These are phyloP conservation scores for Beta macrorhiza DNA, from an alignment of 179 eudicot species.

Conservation along the genomic window DNA sequence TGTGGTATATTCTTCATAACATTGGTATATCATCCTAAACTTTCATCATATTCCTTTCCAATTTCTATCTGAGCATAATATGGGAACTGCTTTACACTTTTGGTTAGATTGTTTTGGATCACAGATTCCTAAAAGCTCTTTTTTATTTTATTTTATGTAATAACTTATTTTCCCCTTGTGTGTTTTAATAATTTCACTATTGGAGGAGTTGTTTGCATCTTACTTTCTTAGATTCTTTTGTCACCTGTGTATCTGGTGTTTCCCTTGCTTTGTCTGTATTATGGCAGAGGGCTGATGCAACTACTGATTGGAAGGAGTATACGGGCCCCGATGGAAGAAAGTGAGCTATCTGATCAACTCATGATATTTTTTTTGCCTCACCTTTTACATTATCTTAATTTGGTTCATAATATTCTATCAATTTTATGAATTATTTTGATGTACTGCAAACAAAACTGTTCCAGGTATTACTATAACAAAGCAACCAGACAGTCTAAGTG, in stretches of 20 bases:
- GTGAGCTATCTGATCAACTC: constrained; percentile 39
- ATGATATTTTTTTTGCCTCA: not conserved
- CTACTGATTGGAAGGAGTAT: constrained; percentile 91
- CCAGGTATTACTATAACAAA: constrained; percentile 82
- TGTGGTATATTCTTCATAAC: not conserved
- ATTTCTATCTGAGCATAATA: constrained; percentile 1
- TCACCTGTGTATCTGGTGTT: not conserved
- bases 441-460: constrained; percentile 9
- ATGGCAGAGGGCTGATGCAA: constrained; percentile 90
- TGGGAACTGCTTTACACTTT: constrained; percentile 4
- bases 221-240: not conserved
- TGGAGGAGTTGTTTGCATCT: constrained; percentile 12
- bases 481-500: constrained; percentile 84
- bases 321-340: constrained; percentile 74
- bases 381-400: constrained; percentile 11
- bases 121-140: not conserved
- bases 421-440: constrained; percentile 17
- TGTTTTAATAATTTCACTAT: not conserved
- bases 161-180: not conserved
- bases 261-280: constrained; percentile 14
- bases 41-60: not conserved
- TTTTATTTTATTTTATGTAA: not conserved
- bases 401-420: constrained; percentile 3
- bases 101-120: not conserved
- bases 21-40: constrained; percentile 6